Evolutionary conservation across 148 eudicot species (phyloP).

Genomic region (Rhododendron simsii): DNA sequence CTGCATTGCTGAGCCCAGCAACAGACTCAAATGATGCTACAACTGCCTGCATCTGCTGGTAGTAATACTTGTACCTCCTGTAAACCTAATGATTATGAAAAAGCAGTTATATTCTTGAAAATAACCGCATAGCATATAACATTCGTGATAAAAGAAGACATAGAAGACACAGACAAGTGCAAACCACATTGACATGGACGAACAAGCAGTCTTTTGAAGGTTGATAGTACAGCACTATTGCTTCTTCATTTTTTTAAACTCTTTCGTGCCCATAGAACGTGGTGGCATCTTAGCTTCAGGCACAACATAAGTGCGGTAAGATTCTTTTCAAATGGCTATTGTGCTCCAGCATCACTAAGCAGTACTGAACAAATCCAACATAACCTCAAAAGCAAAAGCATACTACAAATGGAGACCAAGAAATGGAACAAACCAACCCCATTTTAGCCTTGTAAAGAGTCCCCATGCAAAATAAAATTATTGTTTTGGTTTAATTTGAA

Average conservation of each 20-base stretch:
- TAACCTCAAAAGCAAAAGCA: too few species aligned
- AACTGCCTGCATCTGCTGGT: slow-evolving; percentile 75
- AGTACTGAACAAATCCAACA: too few species aligned
- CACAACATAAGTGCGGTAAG: background rate
- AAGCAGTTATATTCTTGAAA: background rate
- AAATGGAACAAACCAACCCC: too few species aligned
- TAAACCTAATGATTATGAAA: slow-evolving; percentile 39
- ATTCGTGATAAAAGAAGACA: background rate
- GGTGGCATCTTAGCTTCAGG: background rate
- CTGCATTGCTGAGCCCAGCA: slow-evolving; percentile 67
- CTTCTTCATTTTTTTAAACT: background rate
- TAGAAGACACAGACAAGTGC: background rate
- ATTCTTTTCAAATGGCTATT: too few species aligned
- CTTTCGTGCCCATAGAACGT: background rate
- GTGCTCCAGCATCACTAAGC: too few species aligned
- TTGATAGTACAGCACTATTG: background rate
- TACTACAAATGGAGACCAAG: too few species aligned
- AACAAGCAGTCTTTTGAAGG: background rate
- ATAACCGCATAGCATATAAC: background rate
- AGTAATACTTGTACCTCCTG: slow-evolving; percentile 73
- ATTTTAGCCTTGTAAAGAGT: too few species aligned
- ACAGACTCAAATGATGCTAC: slow-evolving; percentile 78
- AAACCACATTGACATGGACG: background rate
- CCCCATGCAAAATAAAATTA: too few species aligned
- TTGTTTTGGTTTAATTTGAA: too few species aligned